Conservation (phyloP, 805 yeast genomes). For the Starmerella vitae region DNA sequence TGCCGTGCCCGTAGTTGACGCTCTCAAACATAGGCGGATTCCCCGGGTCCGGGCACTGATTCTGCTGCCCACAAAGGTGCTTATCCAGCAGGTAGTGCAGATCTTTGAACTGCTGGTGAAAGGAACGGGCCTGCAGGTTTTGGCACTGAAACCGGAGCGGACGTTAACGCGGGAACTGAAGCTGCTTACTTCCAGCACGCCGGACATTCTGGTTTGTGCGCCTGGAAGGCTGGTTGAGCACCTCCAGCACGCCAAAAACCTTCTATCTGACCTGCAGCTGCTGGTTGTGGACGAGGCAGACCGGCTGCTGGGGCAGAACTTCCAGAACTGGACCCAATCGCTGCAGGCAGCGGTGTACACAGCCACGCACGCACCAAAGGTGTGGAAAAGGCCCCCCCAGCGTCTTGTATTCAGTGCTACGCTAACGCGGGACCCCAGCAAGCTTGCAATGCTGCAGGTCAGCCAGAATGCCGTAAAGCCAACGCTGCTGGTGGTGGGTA, state of each 20-base stretch:
- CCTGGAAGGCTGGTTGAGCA: slow-evolving; percentile 82
- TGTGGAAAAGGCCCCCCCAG: slow-evolving; percentile 34
- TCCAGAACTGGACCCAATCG: slow-evolving; percentile 79
- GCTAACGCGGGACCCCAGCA: slow-evolving; percentile 82
- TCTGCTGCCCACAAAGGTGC: slow-evolving; percentile 80
- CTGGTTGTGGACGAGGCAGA: slow-evolving; percentile 89
- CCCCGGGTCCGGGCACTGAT: slow-evolving; percentile 65
- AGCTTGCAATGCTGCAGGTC: slow-evolving; percentile 57
- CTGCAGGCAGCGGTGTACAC: slow-evolving; percentile 19
- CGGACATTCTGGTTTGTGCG: slow-evolving; percentile 37
- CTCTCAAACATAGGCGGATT: slow-evolving; percentile 45
- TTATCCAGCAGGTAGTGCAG: slow-evolving; percentile 65
- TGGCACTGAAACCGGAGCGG: slow-evolving; percentile 44
- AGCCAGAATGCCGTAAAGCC: slow-evolving; percentile 31
- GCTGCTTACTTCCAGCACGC: slow-evolving; percentile 29
- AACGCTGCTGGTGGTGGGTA: slow-evolving; percentile 63
- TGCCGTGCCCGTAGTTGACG: slow-evolving; percentile 66
- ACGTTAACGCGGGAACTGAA: slow-evolving; percentile 49
- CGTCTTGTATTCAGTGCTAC: slow-evolving; percentile 86
- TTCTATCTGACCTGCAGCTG: slow-evolving; percentile 46
- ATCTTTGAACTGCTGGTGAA: slow-evolving; percentile 46
- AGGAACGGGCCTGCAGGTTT: slow-evolving; percentile 54
- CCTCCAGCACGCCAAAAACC: slow-evolving; percentile 31
- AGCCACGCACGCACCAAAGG: slow-evolving; percentile 3
- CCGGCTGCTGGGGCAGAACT: slow-evolving; percentile 81